Conservation (phyloP, 2,329 filamentous ascomycete species). For the Penicillium rolfsii region DNA sequence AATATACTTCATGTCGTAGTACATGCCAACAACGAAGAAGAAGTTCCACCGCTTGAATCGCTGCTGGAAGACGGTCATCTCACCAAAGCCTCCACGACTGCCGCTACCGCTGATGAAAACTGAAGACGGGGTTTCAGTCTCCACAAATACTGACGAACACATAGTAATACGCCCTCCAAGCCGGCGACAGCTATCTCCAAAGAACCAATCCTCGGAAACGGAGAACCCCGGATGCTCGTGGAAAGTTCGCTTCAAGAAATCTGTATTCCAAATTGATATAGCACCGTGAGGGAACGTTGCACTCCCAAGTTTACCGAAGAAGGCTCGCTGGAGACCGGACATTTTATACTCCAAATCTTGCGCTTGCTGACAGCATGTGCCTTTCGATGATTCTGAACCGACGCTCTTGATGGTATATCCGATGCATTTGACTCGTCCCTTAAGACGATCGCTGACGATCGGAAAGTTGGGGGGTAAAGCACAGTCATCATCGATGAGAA, state of each 20-base stretch:
- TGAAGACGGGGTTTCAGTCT: constrained; percentile 53
- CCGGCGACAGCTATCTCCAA: constrained; percentile 52
- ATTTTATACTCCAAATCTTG: constrained; percentile 60
- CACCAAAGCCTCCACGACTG: constrained; percentile 54
- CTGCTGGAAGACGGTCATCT: constrained; percentile 58
- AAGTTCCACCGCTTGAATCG: constrained; percentile 58
- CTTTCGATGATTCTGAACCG: constrained; percentile 41
- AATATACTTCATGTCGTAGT: constrained; percentile 54
- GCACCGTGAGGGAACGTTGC: constrained; percentile 57
- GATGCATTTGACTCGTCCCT: constrained; percentile 49
- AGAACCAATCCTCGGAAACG: constrained; percentile 58
- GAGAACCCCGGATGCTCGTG: constrained; percentile 55
- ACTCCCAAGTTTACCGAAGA: constrained; percentile 51
- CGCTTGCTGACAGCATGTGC: constrained; percentile 50
- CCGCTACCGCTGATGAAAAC: constrained; percentile 49
- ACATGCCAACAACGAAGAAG: constrained; percentile 56
- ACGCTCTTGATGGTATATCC: constrained; percentile 56
- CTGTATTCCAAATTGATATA: constrained; percentile 54
- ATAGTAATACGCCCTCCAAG: constrained; percentile 53
- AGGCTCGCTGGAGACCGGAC: constrained; percentile 51
- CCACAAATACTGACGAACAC: constrained; percentile 56
- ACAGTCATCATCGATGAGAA: constrained; percentile 57
- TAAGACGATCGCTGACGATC: constrained; percentile 50
- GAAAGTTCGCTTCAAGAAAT: constrained; percentile 53
- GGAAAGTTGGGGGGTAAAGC: constrained; percentile 54